A percentile compares a stretch with the other conserved stretches of the same genome.
Evolutionary conservation across 1,284 basidiomycete genomes (phyloP).

Genomic region (Schizopora paradoxa): DNA sequence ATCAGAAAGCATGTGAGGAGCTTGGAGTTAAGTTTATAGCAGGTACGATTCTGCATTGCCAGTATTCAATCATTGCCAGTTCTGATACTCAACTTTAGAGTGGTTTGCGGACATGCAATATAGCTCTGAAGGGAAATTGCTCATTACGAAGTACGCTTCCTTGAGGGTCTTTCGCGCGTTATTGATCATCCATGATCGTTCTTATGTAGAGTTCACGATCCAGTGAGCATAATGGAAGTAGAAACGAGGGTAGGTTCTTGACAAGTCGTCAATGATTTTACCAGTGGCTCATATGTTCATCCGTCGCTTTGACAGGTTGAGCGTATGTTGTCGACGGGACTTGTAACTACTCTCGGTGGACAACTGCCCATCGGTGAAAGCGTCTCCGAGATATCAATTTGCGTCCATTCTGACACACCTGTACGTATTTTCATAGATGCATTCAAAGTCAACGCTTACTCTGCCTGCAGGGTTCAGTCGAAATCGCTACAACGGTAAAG

Average conservation of each 20-base stretch:
- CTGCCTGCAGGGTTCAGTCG: conserved; percentile 41
- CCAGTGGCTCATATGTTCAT: not conserved
- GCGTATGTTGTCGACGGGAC: conserved; percentile 36
- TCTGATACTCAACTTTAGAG: conserved; percentile 34
- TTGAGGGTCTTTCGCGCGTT: not conserved
- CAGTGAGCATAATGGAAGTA: conserved; percentile 39
- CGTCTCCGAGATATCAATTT: conserved; percentile 50
- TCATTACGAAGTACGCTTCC: conserved; percentile 47
- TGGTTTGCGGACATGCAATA: conserved; percentile 64
- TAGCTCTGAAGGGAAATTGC: conserved; percentile 43
- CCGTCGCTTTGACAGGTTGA: conserved; percentile 32
- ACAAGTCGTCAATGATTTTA: not conserved
- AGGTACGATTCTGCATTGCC: conserved; percentile 30
- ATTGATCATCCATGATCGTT: not conserved
- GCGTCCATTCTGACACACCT: conserved; percentile 62
- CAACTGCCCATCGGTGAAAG: conserved; percentile 39
- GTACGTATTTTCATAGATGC: conserved; percentile 30
- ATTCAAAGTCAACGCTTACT: not conserved
- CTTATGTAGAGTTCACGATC: conserved; percentile 42
- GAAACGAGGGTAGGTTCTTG: conserved; percentile 35
- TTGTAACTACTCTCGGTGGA: conserved; percentile 43
- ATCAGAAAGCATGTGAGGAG: conserved; percentile 48
- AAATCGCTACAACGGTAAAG: conserved; percentile 45
- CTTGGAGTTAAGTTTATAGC: conserved; percentile 52
- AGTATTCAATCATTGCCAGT: not conserved